Base-by-base conservation (phyloP, 2,329 filamentous ascomycete genomes). In the Sporothrix inflata region DNA sequence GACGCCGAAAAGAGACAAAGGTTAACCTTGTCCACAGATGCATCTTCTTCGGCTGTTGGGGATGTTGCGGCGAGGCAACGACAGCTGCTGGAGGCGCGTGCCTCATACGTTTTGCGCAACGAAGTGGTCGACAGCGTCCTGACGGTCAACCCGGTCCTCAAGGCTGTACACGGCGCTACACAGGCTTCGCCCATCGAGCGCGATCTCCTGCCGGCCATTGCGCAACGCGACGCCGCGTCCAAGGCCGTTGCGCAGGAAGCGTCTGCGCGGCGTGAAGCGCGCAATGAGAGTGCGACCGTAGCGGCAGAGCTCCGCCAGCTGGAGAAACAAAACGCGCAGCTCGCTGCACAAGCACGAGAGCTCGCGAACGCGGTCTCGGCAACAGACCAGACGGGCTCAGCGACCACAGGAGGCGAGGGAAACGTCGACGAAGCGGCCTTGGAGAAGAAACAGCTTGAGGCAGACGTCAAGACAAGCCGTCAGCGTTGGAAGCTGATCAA, bases 401-500 rank as follows among this genome's bases (percentile, higher is more conserved):
- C 85, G n/a, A 83, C 87, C 34, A 81, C 84, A 1, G 71, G 73
- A 55, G 80, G 83, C 5, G 60, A 55, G 30, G 80, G 86, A 47
- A 84, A 24, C 11, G 72, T 71, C 40, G 80, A 83, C 6, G 61
- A 69, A 30, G 80, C 87, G 40, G 84, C 84, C 72, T 81, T 80
- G n/a, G 85, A 91, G 78, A 83, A 94, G 34, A 82, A 86, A 47
- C 82, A 81, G 67, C 82, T 91, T 12, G 88, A 93, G 76, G 81
- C 79, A 6, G 86, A 90, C 53, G 82, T 92, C 73, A 89, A 86
- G 76, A 83, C 83, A 27, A 91, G 89, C 78, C 88, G 88, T 74
- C 88, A 89, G 75, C 87, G 87, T 77, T 93, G 90, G 90, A 89
- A 89, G 77, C 89, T 91, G 24, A 88, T 95, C 80, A 96, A 95